Evolutionary conservation across 2,329 filamentous ascomycete genomes (phyloP), one percentile per base, ranked within the genome.

Genomic region (Neodidymelliopsis sp.): DNA sequence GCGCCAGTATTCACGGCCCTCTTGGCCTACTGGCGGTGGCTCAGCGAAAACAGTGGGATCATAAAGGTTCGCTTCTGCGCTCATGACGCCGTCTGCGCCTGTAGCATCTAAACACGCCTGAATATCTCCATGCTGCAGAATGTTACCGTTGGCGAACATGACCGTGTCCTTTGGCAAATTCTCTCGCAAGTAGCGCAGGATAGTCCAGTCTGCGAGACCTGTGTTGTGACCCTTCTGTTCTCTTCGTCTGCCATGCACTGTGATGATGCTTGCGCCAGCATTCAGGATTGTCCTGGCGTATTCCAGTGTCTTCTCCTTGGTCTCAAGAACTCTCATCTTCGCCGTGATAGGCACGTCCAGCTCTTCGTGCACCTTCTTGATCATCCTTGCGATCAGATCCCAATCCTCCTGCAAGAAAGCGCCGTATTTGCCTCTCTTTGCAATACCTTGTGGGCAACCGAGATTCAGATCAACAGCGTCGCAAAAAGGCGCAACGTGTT

Each of bases 161-260:
- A 99, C 94, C 6, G 91, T 95, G 36, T 97, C 91, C 1, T 81
- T 76, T 0, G 93, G 93, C 22, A 99, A 75, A 53, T 87, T 88
- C 9, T 96, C 90, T 37, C 94, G 81, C 57, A 99, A 74, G 66
- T 89, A 93, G 4, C 86, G 83, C 47, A 99, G 86, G 66, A 88
- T 84, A n/a, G 77, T 77, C 94, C 94, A 99, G 74, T 99, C 91
- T 4, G 94, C 94, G 25, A 97, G 63, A 0, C 94, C 94, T 0
- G 94, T 99, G 66, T 96, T 83, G 69, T 99, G 94, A 0, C 94
- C 93, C 76, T 99, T 99, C 72, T 97, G 93, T 65, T 97, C 91
- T 56, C 94, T 81, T 56, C 84, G 82, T 25, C 94, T 81, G 0
- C 94, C 94, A 76, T 99, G 94, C 0, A 99, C 90, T 0, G 94